Percentiles rank a stretch among this genome's conserved stretches.
Evolutionary conservation across 2,329 filamentous ascomycete species (phyloP).

Genomic region (Arthrinium puccinioides): DNA sequence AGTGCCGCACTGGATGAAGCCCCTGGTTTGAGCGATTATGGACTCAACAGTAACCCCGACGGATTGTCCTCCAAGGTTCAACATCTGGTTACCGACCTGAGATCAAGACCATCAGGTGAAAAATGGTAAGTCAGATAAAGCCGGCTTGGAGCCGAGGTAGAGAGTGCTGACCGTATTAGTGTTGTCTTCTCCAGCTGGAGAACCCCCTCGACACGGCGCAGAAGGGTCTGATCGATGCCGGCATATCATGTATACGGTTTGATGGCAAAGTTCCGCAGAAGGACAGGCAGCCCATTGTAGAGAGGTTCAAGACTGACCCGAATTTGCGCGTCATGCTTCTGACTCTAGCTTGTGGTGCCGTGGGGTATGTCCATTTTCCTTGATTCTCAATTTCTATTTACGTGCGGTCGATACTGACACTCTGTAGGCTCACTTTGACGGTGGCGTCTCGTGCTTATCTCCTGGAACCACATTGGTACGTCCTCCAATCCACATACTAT

Average conservation of each 20-base stretch:
- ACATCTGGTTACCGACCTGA: conserved; percentile 24
- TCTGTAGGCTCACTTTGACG: conserved; percentile 35
- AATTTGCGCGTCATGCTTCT: conserved; percentile 35
- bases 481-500: too few species aligned
- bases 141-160: neutral
- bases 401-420: neutral
- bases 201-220: conserved; percentile 36
- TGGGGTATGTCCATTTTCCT: conserved; percentile 31
- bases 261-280: conserved; percentile 38
- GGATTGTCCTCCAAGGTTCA: conserved; percentile 24
- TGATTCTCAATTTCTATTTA: too few species aligned
- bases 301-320: conserved; percentile 30
- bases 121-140: conserved; percentile 25
- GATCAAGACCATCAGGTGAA: conserved; percentile 11
- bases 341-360: conserved; percentile 43
- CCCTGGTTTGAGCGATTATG: neutral
- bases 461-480: conserved; percentile 40
- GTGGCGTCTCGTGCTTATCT: conserved; percentile 38
- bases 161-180: conserved; percentile 18
- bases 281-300: conserved; percentile 30
- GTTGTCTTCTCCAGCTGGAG: conserved; percentile 46
- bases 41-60: neutral
- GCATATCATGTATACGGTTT: conserved; percentile 31
- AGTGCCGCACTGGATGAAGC: conserved; percentile 15
- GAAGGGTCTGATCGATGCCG: conserved; percentile 24